These are phyloP conservation scores for Bocquillonia castaneifolia DNA, from an alignment of 441 rosid genomes.

Conservation along the genomic window DNA sequence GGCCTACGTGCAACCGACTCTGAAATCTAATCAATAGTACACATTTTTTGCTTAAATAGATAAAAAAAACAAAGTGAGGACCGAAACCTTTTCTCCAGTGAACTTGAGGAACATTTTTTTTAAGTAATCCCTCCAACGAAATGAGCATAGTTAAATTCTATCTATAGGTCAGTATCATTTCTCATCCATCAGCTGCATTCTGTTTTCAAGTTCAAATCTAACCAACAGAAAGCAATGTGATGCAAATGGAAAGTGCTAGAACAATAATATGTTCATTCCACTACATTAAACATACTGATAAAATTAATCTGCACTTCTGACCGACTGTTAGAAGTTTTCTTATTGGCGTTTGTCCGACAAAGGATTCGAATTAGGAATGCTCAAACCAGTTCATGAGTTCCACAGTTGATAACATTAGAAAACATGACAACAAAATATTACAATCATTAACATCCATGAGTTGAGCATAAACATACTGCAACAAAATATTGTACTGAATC, in stretches of 20 bases:
- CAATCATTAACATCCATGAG: background rate
- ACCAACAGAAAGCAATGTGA: background rate
- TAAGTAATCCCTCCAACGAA: too few relatives aligned
- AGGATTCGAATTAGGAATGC: background rate
- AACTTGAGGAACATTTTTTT: too few relatives aligned
- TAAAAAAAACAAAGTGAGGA: too few relatives aligned
- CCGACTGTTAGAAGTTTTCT: background rate
- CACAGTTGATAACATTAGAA: background rate
- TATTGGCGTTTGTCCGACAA: background rate
- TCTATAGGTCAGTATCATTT: too few relatives aligned
- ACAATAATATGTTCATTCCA: background rate
- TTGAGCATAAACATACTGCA: background rate
- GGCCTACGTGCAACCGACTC: too few relatives aligned
- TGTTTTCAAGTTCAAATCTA: background rate
- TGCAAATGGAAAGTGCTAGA: too few relatives aligned
- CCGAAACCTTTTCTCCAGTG: too few relatives aligned
- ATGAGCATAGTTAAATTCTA: too few relatives aligned
- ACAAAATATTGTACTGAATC: background rate
- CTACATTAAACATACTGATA: background rate
- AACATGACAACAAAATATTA: background rate
- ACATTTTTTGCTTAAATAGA: too few relatives aligned
- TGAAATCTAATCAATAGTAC: too few relatives aligned
- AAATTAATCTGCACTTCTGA: background rate
- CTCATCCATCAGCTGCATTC: background rate
- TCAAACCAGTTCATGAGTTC: background rate